Evolutionary conservation across 768 basidiomycete genomes (phyloP).

Genomic region (Coprinopsis strossmayeri): DNA sequence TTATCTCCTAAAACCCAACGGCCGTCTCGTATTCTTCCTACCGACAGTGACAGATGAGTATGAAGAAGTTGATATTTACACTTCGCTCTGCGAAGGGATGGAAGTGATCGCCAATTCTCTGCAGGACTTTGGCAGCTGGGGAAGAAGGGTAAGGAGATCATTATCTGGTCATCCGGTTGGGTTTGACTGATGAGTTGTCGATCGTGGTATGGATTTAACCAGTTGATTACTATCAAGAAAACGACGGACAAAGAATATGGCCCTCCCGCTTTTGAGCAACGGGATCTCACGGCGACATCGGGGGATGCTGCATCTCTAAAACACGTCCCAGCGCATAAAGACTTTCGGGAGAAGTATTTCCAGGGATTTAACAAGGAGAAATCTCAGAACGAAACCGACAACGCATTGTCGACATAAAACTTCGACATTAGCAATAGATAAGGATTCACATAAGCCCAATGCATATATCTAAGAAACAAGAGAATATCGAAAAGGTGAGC

Average conservation of each 20-base stretch:
- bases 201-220: too few species aligned
- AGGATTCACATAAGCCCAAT: too few species aligned
- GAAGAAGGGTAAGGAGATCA: conserved; percentile 61
- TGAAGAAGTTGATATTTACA: conserved; percentile 76
- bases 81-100: conserved; percentile 82
- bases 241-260: conserved; percentile 34
- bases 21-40: conserved; percentile 92
- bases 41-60: conserved; percentile 92
- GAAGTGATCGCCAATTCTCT: conserved; percentile 81
- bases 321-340: conserved; percentile 77
- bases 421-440: too few species aligned
- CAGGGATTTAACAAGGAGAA: conserved; percentile 53
- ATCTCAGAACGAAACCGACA: background rate
- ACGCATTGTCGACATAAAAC: too few species aligned
- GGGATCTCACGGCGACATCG: conserved; percentile 6
- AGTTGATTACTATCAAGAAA: conserved; percentile 93
- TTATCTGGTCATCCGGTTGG: background rate
- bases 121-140: conserved; percentile 95
- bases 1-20: conserved; percentile 77
- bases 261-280: conserved; percentile 48
- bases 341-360: conserved; percentile 87
- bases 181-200: background rate
- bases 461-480: too few species aligned
- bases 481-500: too few species aligned
- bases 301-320: conserved; percentile 6